A percentile compares a stretch with the other conserved stretches of the same genome.
Evolutionary conservation across 495 filamentous ascomycete genomes (phyloP).

Genomic region (Podospora pseudoanserina): DNA sequence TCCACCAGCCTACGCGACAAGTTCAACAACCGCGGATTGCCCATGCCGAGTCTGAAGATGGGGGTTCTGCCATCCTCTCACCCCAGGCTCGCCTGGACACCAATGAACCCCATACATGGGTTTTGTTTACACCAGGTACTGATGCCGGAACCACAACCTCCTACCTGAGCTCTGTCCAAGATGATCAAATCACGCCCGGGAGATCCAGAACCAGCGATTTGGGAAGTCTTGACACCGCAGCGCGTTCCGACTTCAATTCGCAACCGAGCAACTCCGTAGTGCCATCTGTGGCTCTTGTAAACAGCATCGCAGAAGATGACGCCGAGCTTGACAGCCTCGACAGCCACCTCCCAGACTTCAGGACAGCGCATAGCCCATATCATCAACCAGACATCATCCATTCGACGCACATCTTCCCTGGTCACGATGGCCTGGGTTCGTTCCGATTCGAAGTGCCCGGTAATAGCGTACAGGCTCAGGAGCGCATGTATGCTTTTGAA

Average conservation of each 20-base stretch:
- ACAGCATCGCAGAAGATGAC: constrained; percentile 62
- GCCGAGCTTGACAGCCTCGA: constrained; percentile 87
- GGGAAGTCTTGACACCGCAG: constrained; percentile 71
- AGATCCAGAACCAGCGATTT: constrained; percentile 78
- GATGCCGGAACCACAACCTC: constrained; percentile 60
- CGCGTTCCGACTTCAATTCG: constrained; percentile 45
- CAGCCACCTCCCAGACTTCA: constrained; percentile 82
- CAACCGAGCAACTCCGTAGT: constrained; percentile 40
- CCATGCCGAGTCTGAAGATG: constrained; percentile 39
- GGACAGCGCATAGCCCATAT: constrained; percentile 57
- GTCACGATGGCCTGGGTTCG: constrained; percentile 86
- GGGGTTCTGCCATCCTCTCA: constrained; percentile 42
- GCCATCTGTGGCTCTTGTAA: constrained; percentile 43
- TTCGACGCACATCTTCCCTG: constrained; percentile 65
- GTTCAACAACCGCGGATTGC: constrained; percentile 50
- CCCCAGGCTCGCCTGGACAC: constrained; percentile 37
- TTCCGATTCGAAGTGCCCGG: constrained; percentile 54
- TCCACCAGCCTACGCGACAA: constrained; percentile 69
- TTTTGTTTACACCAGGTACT: constrained; percentile 81
- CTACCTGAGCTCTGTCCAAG: constrained; percentile 67
- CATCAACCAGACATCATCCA: constrained; percentile 29
- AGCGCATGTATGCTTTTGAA: constrained; percentile 83
- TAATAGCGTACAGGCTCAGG: constrained; percentile 55
- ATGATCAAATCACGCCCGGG: constrained; percentile 66
- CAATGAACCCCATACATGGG: constrained; percentile 87